Base-by-base conservation (phyloP, 2,329 filamentous ascomycete species). In the Hortaea sp. region DNA sequence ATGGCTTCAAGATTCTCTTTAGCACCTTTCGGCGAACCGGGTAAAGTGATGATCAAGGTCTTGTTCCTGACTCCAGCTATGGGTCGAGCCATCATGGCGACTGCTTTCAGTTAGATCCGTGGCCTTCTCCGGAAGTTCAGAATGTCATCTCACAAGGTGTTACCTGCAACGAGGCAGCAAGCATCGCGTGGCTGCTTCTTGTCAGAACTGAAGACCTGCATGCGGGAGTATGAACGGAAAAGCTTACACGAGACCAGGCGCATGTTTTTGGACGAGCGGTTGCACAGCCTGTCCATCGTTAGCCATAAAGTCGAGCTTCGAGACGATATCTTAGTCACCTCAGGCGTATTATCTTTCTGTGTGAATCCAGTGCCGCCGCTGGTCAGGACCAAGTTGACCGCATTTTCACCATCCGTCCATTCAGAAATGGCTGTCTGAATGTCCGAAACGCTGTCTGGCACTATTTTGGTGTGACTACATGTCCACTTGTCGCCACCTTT, bases 321-420 rank as follows among this genome's bases (percentile, higher is more conserved):
- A 39, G 12, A 11, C 1, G 27, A 29, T 13, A 32, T 28, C 41
- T 11, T 12, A 48, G 68, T 53, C 64, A 89, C 87, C 76, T 97
- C 92, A 2, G 92, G 92, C 0, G 92, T 98, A 38, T 77, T 73
- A 69, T 98, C 92, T 46, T 83, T 78, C 7, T 81, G 73, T 6
- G 92, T 84, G 66, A 98, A 98, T 0, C 92, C 92, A 1, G 92
- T 98, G 2, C 92, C 92, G 20, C 92, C 92, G 5, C 88, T 95
- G 0, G 88, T 90, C 41, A 95, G 66, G 49, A 98, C 78, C 48
- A 97, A 68, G 65, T 95, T 90, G 42, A 82, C 64, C 4, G 72
- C 53, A 7, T 58, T 41, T 4, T 62, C 65, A 41, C 74, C 74
- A 64, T 95, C 88, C 0, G 85, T 73, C 86, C 87, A 95, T 7